These are phyloP conservation scores for Penicillium canariense DNA, from an alignment of 495 filamentous ascomycete species.

Conservation along the genomic window DNA sequence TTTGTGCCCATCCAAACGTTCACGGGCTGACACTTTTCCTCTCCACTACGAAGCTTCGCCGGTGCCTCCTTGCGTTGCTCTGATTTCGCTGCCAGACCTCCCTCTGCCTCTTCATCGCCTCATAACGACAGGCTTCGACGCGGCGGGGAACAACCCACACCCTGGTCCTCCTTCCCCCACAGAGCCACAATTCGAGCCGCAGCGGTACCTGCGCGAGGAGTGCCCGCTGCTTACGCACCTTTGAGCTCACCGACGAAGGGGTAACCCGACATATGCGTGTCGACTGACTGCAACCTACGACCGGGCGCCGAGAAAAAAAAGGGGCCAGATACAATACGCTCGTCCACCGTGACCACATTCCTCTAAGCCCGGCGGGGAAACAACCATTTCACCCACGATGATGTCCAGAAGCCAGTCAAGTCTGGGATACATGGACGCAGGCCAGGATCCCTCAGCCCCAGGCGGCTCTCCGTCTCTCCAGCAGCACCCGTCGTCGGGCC, in stretches of 20 bases:
- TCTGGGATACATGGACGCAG: slow-evolving; percentile 16
- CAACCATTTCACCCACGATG: slow-evolving; percentile 25
- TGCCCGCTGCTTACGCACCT: slow-evolving; percentile 12
- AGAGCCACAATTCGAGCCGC: slow-evolving; percentile 11
- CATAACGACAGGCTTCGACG: slow-evolving; percentile 1
- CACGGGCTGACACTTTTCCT: slow-evolving; percentile 18
- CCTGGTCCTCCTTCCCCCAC: slow-evolving; percentile 14
- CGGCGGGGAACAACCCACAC: slow-evolving; percentile 18
- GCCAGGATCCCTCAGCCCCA: slow-evolving; percentile 32
- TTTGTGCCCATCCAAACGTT: slow-evolving; percentile 29
- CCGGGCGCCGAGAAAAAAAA: background rate
- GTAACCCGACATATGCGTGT: slow-evolving; percentile 7
- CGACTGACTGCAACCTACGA: slow-evolving; percentile 1
- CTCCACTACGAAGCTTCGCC: background rate
- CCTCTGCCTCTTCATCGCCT: background rate
- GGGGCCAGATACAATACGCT: background rate
- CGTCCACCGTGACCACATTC: background rate
- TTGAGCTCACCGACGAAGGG: background rate
- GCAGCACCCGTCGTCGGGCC: slow-evolving; percentile 41
- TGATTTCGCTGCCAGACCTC: background rate
- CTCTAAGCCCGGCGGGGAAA: slow-evolving; percentile 2
- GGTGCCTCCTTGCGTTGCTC: background rate
- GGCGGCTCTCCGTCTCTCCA: slow-evolving; percentile 33
- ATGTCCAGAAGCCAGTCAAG: slow-evolving; percentile 50
- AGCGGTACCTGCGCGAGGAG: slow-evolving; percentile 8